A percentile compares a stretch with the other conserved stretches of the same genome.
Conservation (phyloP, 2,329 filamentous ascomycete species). For the Cercospora sp. region DNA sequence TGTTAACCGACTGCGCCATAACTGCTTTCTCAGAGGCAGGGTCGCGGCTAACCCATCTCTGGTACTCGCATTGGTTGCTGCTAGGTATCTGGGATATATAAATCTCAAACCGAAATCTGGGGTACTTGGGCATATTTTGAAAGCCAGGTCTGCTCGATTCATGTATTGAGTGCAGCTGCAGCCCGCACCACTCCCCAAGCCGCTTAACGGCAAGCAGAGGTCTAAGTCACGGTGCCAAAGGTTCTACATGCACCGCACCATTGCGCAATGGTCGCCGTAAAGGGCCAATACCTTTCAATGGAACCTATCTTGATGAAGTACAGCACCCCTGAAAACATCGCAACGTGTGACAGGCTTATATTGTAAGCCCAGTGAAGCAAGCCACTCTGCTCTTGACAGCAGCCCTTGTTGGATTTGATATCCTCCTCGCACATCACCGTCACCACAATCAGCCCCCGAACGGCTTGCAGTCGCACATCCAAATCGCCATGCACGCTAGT, state of each 20-base stretch:
- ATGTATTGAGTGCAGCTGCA: neutral
- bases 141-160: neutral
- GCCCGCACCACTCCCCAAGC: neutral
- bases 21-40: conserved; percentile 1
- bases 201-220: neutral
- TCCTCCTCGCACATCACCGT: neutral
- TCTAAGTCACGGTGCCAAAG: neutral
- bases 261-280: neutral
- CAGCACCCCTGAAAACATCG: neutral
- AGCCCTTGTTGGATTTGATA: neutral
- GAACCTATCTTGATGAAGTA: neutral
- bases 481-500: neutral
- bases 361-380: neutral
- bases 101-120: neutral
- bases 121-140: neutral
- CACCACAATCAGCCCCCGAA: neutral
- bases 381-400: neutral
- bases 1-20: neutral
- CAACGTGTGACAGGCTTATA: neutral
- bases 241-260: neutral
- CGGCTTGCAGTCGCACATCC: neutral
- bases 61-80: conserved; percentile 1
- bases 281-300: neutral
- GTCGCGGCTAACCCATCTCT: neutral
- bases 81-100: neutral